Conservation (phyloP, 148 eudicot genomes). For the Diospyros kaki region DNA sequence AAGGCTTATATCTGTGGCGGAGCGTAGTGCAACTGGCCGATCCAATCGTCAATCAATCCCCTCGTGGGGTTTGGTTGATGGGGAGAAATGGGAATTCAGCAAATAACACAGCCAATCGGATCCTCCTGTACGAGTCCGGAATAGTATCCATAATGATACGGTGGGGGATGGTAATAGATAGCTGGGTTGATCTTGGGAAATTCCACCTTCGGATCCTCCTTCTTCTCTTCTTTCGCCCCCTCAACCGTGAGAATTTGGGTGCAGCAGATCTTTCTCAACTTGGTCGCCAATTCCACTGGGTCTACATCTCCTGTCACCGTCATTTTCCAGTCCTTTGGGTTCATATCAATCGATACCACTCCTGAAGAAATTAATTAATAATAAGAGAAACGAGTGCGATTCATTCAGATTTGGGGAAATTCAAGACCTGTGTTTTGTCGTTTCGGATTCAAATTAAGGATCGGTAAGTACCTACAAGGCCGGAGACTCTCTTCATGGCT, state of each 20-base stretch:
- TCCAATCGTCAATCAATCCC: no score
- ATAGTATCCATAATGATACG: slow-evolving; percentile 6
- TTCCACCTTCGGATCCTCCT: slow-evolving; percentile 16
- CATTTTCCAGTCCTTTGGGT: slow-evolving; percentile 46
- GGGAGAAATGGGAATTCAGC: slow-evolving; percentile 12
- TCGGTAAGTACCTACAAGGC: slow-evolving; percentile 41
- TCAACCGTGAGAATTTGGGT: slow-evolving; percentile 49
- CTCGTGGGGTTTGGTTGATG: no score
- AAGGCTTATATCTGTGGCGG: no score
- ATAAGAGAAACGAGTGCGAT: not conserved
- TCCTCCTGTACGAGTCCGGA: slow-evolving; percentile 25
- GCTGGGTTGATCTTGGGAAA: not conserved
- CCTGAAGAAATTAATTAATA: slow-evolving; percentile 27
- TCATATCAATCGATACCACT: slow-evolving; percentile 61
- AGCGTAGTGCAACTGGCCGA: no score
- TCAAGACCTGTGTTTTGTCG: not conserved
- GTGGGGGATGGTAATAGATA: slow-evolving; percentile 1
- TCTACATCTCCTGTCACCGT: slow-evolving; percentile 56
- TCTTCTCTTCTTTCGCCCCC: slow-evolving; percentile 54
- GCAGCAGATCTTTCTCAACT: slow-evolving; percentile 43
- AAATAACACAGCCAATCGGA: slow-evolving; percentile 56
- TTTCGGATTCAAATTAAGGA: not conserved
- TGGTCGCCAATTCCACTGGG: slow-evolving; percentile 43
- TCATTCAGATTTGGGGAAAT: not conserved
- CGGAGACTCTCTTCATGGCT: slow-evolving; percentile 62